phyloP scores from a whole-genome alignment of 2,329 filamentous ascomycete species.

The Saccharata proteae region DNA sequence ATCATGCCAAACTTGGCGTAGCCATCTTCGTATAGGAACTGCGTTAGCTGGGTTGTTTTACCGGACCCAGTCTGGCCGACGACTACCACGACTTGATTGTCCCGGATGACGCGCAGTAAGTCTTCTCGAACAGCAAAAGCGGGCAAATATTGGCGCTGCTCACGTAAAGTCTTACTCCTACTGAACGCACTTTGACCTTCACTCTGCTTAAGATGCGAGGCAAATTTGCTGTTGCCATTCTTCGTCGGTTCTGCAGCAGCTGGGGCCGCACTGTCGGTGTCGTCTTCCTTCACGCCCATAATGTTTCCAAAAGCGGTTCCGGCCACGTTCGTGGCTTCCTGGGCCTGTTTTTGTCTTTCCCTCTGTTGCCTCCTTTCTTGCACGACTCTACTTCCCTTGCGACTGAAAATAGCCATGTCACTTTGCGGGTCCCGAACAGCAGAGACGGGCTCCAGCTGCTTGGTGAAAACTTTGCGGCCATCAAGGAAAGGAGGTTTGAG shows the following conservation, averaged over 20 bases:
- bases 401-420: conserved; percentile 96
- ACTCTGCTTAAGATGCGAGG: conserved; percentile 76
- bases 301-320: conserved; percentile 89
- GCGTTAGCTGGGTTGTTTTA: conserved; percentile 94
- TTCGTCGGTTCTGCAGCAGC: conserved; percentile 45
- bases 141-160: conserved; percentile 86
- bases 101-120: conserved; percentile 76
- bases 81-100: conserved; percentile 95
- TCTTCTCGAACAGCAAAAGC: conserved; percentile 96
- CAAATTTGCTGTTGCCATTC: conserved; percentile 65
- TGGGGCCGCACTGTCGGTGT: conserved; percentile 73
- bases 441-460: conserved; percentile 88
- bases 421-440: conserved; percentile 90
- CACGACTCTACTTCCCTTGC: conserved; percentile 88
- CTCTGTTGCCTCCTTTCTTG: conserved; percentile 83
- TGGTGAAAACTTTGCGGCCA: conserved; percentile 90
- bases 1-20: conserved; percentile 84
- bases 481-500: conserved; percentile 89
- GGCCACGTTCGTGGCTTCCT: conserved; percentile 85
- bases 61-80: conserved; percentile 96
- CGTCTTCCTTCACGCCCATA: conserved; percentile 89
- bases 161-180: conserved; percentile 75
- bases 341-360: conserved; percentile 85
- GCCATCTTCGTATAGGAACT: conserved; percentile 91
- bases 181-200: conserved; percentile 82